These are phyloP conservation scores for Fusarium sp. DNA, from an alignment of 2,329 filamentous ascomycete genomes.

Conservation along the genomic window DNA sequence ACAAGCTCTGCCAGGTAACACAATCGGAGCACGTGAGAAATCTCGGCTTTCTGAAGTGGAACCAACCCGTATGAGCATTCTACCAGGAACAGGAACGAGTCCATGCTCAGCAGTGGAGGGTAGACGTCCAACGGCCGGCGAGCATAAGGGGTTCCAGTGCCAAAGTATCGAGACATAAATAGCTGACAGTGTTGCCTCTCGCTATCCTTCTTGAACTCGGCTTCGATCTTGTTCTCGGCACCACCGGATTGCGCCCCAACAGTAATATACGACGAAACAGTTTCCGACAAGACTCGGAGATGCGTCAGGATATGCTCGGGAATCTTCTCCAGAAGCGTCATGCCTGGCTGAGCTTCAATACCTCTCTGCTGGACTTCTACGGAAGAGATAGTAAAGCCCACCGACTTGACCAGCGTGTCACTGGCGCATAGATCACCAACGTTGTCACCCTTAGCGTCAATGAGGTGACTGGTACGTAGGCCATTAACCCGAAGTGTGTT, in stretches of 20 bases:
- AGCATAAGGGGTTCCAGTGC: conserved; percentile 57
- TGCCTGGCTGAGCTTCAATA: conserved; percentile 77
- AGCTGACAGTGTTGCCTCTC: conserved; percentile 81
- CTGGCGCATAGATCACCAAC: conserved; percentile 64
- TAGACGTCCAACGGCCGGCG: conserved; percentile 61
- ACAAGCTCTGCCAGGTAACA: conserved; percentile 94
- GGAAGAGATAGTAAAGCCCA: conserved; percentile 88
- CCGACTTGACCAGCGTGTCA: conserved; percentile 73
- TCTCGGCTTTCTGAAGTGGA: conserved; percentile 76
- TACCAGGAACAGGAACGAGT: conserved; percentile 84
- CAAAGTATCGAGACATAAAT: conserved; percentile 72
- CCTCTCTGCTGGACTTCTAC: conserved; percentile 94
- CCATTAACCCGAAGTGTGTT: conserved; percentile 70
- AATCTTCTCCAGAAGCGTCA: conserved; percentile 85
- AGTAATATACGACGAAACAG: conserved; percentile 85
- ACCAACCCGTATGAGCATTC: conserved; percentile 80
- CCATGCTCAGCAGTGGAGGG: conserved; percentile 73
- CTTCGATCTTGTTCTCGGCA: conserved; percentile 71
- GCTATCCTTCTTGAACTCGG: conserved; percentile 76
- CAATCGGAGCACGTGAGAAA: conserved; percentile 83
- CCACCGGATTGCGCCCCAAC: conserved; percentile 76
- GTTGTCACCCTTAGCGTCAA: conserved; percentile 49
- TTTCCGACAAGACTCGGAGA: conserved; percentile 89
- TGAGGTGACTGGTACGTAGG: conserved; percentile 58
- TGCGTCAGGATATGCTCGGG: conserved; percentile 88